These are phyloP conservation scores for Calonectria pseudoturangicola DNA, from an alignment of 2,329 filamentous ascomycete species.

Conservation along the genomic window DNA sequence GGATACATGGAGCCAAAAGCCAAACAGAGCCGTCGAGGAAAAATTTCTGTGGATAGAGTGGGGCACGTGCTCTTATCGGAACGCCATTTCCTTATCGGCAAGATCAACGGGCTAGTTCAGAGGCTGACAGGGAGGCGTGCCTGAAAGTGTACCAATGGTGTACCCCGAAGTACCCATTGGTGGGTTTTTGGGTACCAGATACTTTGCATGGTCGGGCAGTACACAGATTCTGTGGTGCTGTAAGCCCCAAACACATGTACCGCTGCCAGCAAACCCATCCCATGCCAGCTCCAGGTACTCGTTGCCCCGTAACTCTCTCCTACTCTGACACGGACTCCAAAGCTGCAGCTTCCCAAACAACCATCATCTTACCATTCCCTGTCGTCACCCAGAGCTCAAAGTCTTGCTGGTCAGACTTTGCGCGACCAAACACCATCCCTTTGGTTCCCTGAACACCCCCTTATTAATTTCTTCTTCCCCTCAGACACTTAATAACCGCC, in stretches of 20 bases:
- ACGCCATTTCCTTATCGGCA: constrained; percentile 43
- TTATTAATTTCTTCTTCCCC: too few relatives aligned
- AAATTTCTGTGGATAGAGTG: constrained; percentile 54
- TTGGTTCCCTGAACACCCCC: not conserved
- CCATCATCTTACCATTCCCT: constrained; percentile 1
- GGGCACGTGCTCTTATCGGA: constrained; percentile 48
- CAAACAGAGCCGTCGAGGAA: constrained; percentile 41
- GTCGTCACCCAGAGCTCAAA: constrained; percentile 13
- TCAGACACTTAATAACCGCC: not conserved
- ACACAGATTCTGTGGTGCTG: not conserved
- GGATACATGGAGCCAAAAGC: constrained; percentile 29
- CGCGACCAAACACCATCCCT: not conserved
- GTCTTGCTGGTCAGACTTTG: constrained; percentile 38
- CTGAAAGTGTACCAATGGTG: not conserved
- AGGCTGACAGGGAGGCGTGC: not conserved
- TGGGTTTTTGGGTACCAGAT: not conserved
- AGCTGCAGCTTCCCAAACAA: constrained; percentile 37
- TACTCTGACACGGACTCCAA: constrained; percentile 17
- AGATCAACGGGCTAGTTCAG: not conserved
- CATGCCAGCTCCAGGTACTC: not conserved
- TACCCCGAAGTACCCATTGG: not conserved
- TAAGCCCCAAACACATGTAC: not conserved
- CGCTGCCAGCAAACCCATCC: not conserved
- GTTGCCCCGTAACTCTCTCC: constrained; percentile 31
- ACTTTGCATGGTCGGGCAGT: not conserved